phyloP scores from a whole-genome alignment of 2,329 filamentous ascomycete genomes.

The Pezicula carpinea region DNA sequence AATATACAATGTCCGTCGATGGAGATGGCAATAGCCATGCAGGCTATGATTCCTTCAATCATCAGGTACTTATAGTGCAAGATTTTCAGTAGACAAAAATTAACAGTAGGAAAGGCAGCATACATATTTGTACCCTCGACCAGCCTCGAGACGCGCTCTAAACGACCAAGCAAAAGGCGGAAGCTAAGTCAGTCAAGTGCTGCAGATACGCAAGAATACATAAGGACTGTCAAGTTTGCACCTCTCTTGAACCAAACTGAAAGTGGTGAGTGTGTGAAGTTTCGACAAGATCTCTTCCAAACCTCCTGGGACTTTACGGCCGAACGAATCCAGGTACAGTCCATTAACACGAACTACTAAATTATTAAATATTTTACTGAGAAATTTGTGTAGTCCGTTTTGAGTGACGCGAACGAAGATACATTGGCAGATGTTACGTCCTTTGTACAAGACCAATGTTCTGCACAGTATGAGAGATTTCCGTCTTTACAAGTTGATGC shows the following conservation, averaged over 20 bases:
- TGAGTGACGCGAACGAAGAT: constrained; percentile 55
- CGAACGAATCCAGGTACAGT: constrained; percentile 52
- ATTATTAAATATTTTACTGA: constrained; percentile 25
- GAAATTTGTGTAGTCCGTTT: constrained; percentile 39
- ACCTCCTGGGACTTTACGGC: constrained; percentile 62
- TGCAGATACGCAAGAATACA: neutral
- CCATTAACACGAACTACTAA: constrained; percentile 30
- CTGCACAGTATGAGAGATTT: constrained; percentile 19
- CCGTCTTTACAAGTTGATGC: neutral
- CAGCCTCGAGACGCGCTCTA: constrained; percentile 13
- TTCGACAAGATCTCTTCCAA: constrained; percentile 57
- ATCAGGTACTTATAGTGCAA: constrained; percentile 22
- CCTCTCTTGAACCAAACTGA: constrained; percentile 53
- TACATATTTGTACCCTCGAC: constrained; percentile 30
- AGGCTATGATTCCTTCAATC: constrained; percentile 26
- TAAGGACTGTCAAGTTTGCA: constrained; percentile 35
- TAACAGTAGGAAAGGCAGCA: constrained; percentile 25
- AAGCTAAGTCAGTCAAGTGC: constrained; percentile 23
- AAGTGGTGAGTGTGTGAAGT: constrained; percentile 38
- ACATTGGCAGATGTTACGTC: constrained; percentile 53
- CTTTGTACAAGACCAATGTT: constrained; percentile 43
- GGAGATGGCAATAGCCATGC: constrained; percentile 19
- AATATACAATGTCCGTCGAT: constrained; percentile 24
- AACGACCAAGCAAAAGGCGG: constrained; percentile 31
- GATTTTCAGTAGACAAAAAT: neutral